Conservation (phyloP, 2,329 filamentous ascomycete genomes). For the Aspergillus viridinutans region DNA sequence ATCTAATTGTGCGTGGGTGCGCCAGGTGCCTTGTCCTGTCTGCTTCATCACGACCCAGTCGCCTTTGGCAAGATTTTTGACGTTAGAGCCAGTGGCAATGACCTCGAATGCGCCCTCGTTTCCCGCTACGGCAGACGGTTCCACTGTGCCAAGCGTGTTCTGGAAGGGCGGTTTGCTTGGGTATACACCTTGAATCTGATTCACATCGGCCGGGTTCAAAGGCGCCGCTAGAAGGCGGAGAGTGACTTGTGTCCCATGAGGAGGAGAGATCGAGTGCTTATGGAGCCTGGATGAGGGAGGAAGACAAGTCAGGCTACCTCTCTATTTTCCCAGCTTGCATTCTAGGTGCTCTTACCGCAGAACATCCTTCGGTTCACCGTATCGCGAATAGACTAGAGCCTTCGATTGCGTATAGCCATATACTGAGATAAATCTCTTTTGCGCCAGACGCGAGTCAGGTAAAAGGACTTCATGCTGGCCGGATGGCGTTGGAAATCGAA, state of each 20-base stretch:
- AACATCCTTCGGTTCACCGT: slow-evolving; percentile 48
- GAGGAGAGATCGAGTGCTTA: slow-evolving; percentile 47
- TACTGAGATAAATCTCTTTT: slow-evolving; percentile 39
- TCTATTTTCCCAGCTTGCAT: neutral
- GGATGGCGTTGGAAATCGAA: slow-evolving; percentile 5
- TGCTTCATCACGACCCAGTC: slow-evolving; percentile 91
- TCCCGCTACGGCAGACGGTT: slow-evolving; percentile 60
- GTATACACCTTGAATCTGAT: slow-evolving; percentile 96
- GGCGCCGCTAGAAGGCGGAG: slow-evolving; percentile 85
- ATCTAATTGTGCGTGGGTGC: slow-evolving; percentile 75
- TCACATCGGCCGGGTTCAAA: slow-evolving; percentile 96
- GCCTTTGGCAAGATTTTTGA: slow-evolving; percentile 63
- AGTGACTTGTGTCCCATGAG: slow-evolving; percentile 62
- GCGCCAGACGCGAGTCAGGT: slow-evolving; percentile 10
- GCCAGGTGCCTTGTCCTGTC: slow-evolving; percentile 87
- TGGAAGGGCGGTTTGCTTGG: slow-evolving; percentile 77
- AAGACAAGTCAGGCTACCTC: neutral
- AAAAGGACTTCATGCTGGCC: slow-evolving; percentile 2
- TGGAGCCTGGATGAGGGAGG: slow-evolving; percentile 33
- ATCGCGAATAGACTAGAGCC: slow-evolving; percentile 45
- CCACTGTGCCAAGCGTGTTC: slow-evolving; percentile 68
- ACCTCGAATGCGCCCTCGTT: slow-evolving; percentile 96
- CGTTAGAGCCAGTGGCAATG: slow-evolving; percentile 60
- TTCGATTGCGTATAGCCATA: slow-evolving; percentile 50
- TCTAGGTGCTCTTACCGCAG: slow-evolving; percentile 30